Conservation (phyloP, 139 green algal species). For the Gonium pectorale region DNA sequence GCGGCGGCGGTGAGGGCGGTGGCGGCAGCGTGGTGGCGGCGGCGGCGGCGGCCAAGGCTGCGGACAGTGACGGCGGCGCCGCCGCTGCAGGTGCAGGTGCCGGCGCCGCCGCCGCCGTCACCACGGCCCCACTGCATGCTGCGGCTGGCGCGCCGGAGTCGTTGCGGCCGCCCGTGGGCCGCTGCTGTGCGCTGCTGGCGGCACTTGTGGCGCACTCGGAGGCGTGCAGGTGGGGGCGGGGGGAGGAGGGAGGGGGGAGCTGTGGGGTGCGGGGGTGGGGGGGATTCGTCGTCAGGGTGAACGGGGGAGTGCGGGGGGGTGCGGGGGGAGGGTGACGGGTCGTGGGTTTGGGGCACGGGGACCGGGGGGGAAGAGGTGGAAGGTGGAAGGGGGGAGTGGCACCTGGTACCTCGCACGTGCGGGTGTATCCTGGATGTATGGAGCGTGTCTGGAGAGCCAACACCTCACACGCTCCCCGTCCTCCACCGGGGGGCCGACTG, state of each 20-base stretch:
- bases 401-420: too few relatives aligned
- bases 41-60: background rate
- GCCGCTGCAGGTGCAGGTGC: background rate
- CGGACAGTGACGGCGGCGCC: background rate
- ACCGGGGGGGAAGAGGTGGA: too few relatives aligned
- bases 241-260: background rate
- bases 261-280: background rate
- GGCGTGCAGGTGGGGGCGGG: slow-evolving; percentile 11
- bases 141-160: background rate
- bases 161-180: slow-evolving; percentile 7
- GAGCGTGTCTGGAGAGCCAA: too few relatives aligned
- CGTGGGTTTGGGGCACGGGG: background rate
- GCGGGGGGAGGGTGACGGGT: background rate
- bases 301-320: background rate
- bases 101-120: background rate
- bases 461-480: too few relatives aligned
- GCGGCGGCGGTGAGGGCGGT: background rate
- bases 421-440: too few relatives aligned
- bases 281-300: background rate
- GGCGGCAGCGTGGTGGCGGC: background rate
- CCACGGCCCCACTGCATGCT: too few relatives aligned
- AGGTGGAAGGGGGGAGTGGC: too few relatives aligned
- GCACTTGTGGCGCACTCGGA: slow-evolving; percentile 24
- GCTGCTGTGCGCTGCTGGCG: slow-evolving; percentile 7
- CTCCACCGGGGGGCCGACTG: too few relatives aligned